These are phyloP conservation scores for Rhizophagus sp. DNA, from an alignment of 192 early-diverging fungal genomes.

Conservation along the genomic window DNA sequence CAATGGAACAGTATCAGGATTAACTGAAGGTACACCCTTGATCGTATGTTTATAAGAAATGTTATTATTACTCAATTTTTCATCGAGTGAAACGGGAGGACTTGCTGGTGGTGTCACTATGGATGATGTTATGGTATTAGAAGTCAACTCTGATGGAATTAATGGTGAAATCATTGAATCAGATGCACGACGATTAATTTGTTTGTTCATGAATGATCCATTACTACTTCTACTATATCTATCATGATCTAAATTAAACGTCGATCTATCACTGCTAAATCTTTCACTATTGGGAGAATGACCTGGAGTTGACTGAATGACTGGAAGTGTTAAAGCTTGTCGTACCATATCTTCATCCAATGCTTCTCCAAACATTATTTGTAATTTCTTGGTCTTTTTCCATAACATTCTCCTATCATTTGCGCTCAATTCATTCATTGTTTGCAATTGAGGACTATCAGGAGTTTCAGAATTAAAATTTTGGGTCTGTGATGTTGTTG, in stretches of 20 bases:
- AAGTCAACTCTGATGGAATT: neutral
- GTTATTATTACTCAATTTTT: neutral
- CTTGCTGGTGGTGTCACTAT: neutral
- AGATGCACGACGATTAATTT: conserved; percentile 18
- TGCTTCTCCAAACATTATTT: conserved; percentile 38
- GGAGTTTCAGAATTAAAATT: neutral
- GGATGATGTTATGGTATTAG: neutral
- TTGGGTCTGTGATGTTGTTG: neutral
- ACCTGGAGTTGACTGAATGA: neutral
- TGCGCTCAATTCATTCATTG: conserved; percentile 37
- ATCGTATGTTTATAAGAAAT: neutral
- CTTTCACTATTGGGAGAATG: neutral
- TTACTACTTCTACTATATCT: neutral
- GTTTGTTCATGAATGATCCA: neutral
- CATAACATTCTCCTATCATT: conserved; percentile 37
- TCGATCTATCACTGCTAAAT: neutral
- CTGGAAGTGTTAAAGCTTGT: conserved; percentile 35
- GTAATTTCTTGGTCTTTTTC: conserved; percentile 44
- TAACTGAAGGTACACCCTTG: neutral
- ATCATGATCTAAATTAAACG: neutral
- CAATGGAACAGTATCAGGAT: neutral
- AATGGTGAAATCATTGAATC: conserved; percentile 24
- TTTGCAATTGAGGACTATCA: neutral
- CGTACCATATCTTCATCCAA: conserved; percentile 38
- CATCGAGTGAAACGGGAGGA: neutral